These are phyloP conservation scores for Rostrohypoxylon terebratum DNA, from an alignment of 495 filamentous ascomycete species.

Conservation along the genomic window DNA sequence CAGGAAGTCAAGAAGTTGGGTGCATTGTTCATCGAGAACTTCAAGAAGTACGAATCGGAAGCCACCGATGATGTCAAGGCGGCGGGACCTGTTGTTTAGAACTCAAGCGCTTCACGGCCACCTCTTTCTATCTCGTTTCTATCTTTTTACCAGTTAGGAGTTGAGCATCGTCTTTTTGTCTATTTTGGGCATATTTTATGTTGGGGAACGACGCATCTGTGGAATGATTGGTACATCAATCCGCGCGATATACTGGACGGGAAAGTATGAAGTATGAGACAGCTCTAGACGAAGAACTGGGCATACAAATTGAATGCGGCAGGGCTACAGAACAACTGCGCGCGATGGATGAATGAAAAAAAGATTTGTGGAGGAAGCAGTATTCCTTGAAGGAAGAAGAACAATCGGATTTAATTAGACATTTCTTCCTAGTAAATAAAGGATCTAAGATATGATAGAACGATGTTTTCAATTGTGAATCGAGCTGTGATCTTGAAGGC, in stretches of 20 bases:
- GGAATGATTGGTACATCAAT: conserved; percentile 16
- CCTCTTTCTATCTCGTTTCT: conserved; percentile 11
- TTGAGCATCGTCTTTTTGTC: conserved; percentile 21
- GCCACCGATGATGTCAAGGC: conserved; percentile 85
- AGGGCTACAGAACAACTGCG: conserved; percentile 22
- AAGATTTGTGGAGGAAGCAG: background rate
- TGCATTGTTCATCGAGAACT: conserved; percentile 91
- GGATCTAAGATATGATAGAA: conserved; percentile 18
- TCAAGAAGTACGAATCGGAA: conserved; percentile 91
- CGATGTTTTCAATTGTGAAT: background rate
- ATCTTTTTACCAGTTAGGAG: conserved; percentile 31
- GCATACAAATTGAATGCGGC: conserved; percentile 31
- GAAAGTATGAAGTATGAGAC: conserved; percentile 7
- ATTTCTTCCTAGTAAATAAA: conserved; percentile 28
- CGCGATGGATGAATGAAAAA: conserved; percentile 11
- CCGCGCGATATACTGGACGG: conserved; percentile 23
- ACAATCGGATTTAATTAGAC: conserved; percentile 22
- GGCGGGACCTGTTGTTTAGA: conserved; percentile 68
- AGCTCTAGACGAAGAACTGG: conserved; percentile 4
- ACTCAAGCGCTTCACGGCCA: conserved; percentile 29
- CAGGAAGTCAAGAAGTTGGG: conserved; percentile 90
- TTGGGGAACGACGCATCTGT: conserved; percentile 37
- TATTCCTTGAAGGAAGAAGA: conserved; percentile 18
- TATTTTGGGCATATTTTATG: conserved; percentile 27
- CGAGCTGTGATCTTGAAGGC: background rate